Evolutionary conservation across 176 grass and related monocot genomes (phyloP).

Genomic region (Carex myosuroides): DNA sequence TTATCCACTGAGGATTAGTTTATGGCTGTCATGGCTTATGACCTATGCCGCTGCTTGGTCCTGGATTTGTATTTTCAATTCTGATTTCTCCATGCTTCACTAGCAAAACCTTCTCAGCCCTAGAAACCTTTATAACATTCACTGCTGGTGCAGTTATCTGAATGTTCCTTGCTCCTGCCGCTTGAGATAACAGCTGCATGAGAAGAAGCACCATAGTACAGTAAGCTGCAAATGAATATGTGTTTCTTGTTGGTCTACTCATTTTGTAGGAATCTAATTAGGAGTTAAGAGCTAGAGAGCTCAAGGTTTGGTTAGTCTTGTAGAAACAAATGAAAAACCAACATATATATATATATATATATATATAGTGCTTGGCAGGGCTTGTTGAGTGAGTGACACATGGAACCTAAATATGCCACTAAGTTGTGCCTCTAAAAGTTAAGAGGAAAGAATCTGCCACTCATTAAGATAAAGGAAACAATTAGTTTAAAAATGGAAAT

Average conservation of each 20-base stretch:
- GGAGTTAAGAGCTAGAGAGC: background rate
- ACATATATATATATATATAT: conserved; percentile 2
- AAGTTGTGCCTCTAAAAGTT: background rate
- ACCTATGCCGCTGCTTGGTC: conserved; percentile 2
- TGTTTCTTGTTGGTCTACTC: background rate
- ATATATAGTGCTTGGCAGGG: background rate
- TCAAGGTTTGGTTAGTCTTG: background rate
- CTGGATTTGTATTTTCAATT: conserved; percentile 15
- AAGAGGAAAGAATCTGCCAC: background rate
- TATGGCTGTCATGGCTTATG: background rate
- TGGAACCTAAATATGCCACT: background rate
- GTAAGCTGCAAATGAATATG: background rate
- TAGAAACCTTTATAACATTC: background rate
- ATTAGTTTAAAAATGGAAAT: background rate
- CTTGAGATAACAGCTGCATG: conserved; percentile 3
- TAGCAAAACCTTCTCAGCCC: background rate
- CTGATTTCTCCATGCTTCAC: background rate
- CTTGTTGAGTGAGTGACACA: background rate
- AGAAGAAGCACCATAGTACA: conserved; percentile 16
- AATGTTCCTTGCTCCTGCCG: background rate
- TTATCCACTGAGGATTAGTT: background rate
- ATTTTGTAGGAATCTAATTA: background rate
- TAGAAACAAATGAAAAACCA: background rate
- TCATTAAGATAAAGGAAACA: background rate
- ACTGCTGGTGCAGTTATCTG: background rate